Conservation (phyloP, 176 grass and related monocot genomes). For the Tillandsia fasciculata region DNA sequence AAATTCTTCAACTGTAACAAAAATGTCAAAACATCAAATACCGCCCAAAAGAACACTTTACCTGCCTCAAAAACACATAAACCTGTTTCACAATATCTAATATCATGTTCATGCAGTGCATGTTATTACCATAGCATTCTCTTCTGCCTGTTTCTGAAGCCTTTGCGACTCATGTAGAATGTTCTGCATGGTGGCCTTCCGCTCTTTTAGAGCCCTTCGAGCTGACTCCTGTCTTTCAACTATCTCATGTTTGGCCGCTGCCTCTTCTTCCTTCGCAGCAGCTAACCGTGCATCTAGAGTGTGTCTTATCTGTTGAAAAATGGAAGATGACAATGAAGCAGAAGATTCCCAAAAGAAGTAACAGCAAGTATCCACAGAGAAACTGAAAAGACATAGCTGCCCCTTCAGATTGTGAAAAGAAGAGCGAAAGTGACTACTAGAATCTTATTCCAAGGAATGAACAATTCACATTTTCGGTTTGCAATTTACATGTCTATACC, state of each 20-base stretch:
- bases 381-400: no score
- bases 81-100: slow-evolving; percentile 2
- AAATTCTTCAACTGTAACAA: slow-evolving; percentile 42
- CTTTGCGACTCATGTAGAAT: slow-evolving; percentile 35
- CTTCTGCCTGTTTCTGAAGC: slow-evolving; percentile 36
- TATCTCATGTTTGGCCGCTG: slow-evolving; percentile 30
- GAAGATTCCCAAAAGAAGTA: not conserved
- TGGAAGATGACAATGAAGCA: not conserved
- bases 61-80: not conserved
- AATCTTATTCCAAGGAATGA: no score
- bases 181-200: slow-evolving; percentile 31
- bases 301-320: slow-evolving; percentile 27
- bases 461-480: no score
- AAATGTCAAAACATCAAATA: not conserved
- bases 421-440: no score
- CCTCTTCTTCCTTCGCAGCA: slow-evolving; percentile 32
- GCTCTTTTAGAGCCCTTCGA: slow-evolving; percentile 17
- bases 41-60: slow-evolving; percentile 6
- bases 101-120: slow-evolving; percentile 13
- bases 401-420: no score
- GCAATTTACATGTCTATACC: no score
- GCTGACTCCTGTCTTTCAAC: slow-evolving; percentile 28
- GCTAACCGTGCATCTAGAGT: slow-evolving; percentile 32
- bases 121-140: slow-evolving; percentile 50
- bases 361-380: not conserved